These are phyloP conservation scores for Cyclotella kingstonii DNA, from an alignment of 108 stramenopile species.

Conservation along the genomic window DNA sequence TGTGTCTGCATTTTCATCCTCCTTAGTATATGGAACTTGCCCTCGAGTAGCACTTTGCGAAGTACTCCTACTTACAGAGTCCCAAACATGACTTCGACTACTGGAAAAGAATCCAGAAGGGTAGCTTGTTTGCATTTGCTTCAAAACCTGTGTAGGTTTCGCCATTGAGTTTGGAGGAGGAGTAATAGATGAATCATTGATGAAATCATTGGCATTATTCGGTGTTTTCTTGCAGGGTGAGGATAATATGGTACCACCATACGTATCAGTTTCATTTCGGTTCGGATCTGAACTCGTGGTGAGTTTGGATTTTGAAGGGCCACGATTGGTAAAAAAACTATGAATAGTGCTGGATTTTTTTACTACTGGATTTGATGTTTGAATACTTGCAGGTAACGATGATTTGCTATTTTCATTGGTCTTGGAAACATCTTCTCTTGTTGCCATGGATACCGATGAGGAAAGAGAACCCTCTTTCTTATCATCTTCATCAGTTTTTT, in stretches of 20 bases:
- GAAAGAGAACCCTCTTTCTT: background rate
- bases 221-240: conserved; percentile 1
- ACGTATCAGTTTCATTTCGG: conserved; percentile 3
- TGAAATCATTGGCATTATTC: background rate
- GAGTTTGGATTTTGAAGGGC: too few relatives aligned
- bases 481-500: background rate
- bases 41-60: too few relatives aligned
- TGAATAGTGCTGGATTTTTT: conserved; percentile 1
- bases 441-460: too few relatives aligned
- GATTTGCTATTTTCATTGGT: too few relatives aligned
- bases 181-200: background rate
- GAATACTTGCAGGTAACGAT: too few relatives aligned
- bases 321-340: conserved; percentile 1
- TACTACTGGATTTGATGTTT: too few relatives aligned
- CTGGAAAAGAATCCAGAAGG: conserved; percentile 3
- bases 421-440: too few relatives aligned
- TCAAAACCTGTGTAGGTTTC: conserved; percentile 5
- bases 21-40: too few relatives aligned
- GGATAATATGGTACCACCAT: background rate
- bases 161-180: conserved; percentile 1
- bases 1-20: too few relatives aligned
- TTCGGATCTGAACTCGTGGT: background rate
- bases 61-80: background rate
- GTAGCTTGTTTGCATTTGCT: conserved; percentile 12
- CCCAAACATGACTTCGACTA: background rate